These are phyloP conservation scores for Rutstroemia sp. DNA, from an alignment of 2,329 filamentous ascomycete genomes.

Conservation along the genomic window DNA sequence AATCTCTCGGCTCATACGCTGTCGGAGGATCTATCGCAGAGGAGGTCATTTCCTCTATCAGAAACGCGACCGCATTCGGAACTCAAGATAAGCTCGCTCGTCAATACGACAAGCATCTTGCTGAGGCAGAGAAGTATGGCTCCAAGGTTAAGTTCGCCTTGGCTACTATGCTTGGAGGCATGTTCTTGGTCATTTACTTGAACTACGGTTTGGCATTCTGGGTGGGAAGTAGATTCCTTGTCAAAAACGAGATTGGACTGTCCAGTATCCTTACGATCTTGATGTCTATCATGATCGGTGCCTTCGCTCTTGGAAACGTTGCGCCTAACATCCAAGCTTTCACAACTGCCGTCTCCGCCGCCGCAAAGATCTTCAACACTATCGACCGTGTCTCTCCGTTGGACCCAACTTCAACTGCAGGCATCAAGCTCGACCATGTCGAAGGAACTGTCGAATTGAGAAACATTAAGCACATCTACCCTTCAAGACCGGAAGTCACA, in stretches of 20 bases:
- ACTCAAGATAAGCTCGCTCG: constrained; percentile 86
- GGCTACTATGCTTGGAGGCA: constrained; percentile 70
- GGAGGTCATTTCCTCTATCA: constrained; percentile 88
- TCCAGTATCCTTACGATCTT: constrained; percentile 75
- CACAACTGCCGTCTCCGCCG: constrained; percentile 73
- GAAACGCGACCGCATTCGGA: constrained; percentile 87
- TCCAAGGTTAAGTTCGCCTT: constrained; percentile 66
- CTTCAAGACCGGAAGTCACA: constrained; percentile 80
- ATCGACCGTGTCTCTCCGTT: constrained; percentile 85
- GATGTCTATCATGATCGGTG: constrained; percentile 86
- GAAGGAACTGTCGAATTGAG: constrained; percentile 74
- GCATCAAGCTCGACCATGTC: constrained; percentile 65
- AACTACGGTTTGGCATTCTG: constrained; percentile 87
- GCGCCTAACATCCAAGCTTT: constrained; percentile 84
- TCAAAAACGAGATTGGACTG: constrained; percentile 57
- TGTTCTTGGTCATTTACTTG: constrained; percentile 79
- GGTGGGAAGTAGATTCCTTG: constrained; percentile 72
- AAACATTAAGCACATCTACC: constrained; percentile 87
- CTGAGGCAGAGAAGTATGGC: constrained; percentile 66
- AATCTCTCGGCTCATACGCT: constrained; percentile 71
- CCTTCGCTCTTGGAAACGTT: constrained; percentile 83
- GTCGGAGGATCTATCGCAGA: constrained; percentile 82
- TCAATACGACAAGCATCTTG: constrained; percentile 73
- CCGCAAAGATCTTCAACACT: constrained; percentile 85
- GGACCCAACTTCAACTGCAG: constrained; percentile 64